phyloP scores from a whole-genome alignment of 2,329 filamentous ascomycete genomes.

The Aspergillus uvarum region DNA sequence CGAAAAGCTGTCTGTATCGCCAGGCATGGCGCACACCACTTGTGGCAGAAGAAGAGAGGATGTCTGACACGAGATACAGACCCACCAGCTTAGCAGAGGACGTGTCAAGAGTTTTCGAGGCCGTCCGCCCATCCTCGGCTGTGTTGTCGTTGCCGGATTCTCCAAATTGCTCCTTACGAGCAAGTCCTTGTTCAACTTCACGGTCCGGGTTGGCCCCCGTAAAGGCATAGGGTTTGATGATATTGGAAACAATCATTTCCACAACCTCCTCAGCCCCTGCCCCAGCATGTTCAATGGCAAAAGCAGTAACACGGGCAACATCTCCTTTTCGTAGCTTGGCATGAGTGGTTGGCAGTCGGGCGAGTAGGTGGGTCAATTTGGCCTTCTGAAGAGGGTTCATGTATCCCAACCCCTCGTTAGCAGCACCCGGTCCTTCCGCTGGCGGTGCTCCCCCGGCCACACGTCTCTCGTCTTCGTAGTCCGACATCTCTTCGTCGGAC shows the following conservation, averaged over 20 bases:
- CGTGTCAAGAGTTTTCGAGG: conserved; percentile 56
- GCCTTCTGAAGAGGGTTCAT: conserved; percentile 81
- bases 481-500: conserved; percentile 74
- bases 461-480: conserved; percentile 46
- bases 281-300: conserved; percentile 84
- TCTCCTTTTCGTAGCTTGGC: conserved; percentile 78
- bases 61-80: conserved; percentile 77
- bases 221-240: conserved; percentile 72
- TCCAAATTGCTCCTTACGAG: conserved; percentile 35
- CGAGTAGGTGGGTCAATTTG: conserved; percentile 79
- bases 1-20: conserved; percentile 81
- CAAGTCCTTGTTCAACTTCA: conserved; percentile 30
- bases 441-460: conserved; percentile 44
- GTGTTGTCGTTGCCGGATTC: conserved; percentile 34
- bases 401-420: conserved; percentile 59
- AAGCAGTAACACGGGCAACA: conserved; percentile 79
- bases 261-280: conserved; percentile 87
- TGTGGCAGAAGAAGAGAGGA: conserved; percentile 73
- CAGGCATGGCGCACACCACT: conserved; percentile 80
- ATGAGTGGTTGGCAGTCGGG: conserved; percentile 73
- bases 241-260: conserved; percentile 80
- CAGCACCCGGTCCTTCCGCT: conserved; percentile 38
- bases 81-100: conserved; percentile 75
- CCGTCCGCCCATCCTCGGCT: conserved; percentile 35
- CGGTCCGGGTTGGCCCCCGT: conserved; percentile 66